Evolutionary conservation across 192 early-diverging fungal genomes (phyloP).

Genomic region (Chytriomyces hyalinus): DNA sequence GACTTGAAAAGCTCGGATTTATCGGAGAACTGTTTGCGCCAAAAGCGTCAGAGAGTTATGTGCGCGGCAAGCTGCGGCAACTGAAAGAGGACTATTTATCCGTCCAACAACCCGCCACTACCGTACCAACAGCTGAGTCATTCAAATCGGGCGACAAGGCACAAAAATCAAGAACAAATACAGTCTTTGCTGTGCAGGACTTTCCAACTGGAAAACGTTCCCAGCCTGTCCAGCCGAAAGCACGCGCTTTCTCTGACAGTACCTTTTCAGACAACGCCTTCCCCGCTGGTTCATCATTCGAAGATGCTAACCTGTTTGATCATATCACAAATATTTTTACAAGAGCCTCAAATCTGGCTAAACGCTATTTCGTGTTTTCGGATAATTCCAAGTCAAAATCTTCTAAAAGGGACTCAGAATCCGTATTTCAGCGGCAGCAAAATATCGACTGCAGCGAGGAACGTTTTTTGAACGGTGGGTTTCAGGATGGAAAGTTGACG

Average conservation of each 20-base stretch:
- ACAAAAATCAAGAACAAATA: not conserved
- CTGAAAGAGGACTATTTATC: not conserved
- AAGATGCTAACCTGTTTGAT: not conserved
- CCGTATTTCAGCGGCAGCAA: not conserved
- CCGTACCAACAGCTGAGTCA: not conserved
- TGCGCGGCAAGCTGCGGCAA: not conserved
- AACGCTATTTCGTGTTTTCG: not conserved
- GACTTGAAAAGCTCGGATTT: not conserved
- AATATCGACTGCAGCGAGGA: not conserved
- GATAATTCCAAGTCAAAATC: not conserved
- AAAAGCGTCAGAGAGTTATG: not conserved
- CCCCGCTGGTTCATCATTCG: not conserved
- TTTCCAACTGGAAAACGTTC: not conserved
- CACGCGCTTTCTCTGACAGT: not conserved
- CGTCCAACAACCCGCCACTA: not conserved
- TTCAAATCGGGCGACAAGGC: too few relatives aligned
- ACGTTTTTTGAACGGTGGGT: slow-evolving; percentile 1
- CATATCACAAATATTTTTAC: not conserved
- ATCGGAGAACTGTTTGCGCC: not conserved
- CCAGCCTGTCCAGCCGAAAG: not conserved
- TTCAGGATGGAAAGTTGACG: slow-evolving; percentile 12
- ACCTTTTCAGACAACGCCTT: not conserved
- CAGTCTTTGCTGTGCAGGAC: not conserved
- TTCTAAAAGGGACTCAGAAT: not conserved
- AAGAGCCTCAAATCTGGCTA: not conserved